phyloP scores from a whole-genome alignment of 1,139 yeast species.

The Yamadazyma atlantica region DNA sequence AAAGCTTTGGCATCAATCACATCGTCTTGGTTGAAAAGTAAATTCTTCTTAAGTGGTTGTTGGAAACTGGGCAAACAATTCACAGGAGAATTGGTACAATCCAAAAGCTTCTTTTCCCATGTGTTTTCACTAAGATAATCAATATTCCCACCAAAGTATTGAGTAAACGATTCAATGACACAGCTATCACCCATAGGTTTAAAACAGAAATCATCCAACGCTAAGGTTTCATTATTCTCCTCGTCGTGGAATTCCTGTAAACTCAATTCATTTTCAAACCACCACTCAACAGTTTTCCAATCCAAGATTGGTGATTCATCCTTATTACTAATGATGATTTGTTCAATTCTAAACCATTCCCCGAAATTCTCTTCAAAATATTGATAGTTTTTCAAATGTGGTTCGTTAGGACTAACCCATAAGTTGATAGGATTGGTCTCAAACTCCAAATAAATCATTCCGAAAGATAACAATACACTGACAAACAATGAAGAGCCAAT shows the following conservation, averaged over 20 bases:
- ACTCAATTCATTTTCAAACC: conserved; percentile 74
- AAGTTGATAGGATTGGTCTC: conserved; percentile 80
- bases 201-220: conserved; percentile 72
- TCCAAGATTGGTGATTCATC: conserved; percentile 54
- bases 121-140: conserved; percentile 43
- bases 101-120: conserved; percentile 56
- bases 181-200: conserved; percentile 79
- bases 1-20: conserved; percentile 67
- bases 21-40: conserved; percentile 57
- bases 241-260: conserved; percentile 30
- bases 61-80: conserved; percentile 88
- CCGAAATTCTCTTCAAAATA: conserved; percentile 83
- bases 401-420: conserved; percentile 88
- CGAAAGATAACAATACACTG: conserved; percentile 50
- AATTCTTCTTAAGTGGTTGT: conserved; percentile 76
- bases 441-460: conserved; percentile 52
- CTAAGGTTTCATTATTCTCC: conserved; percentile 18
- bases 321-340: conserved; percentile 71
- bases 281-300: conserved; percentile 78
- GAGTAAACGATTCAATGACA: conserved; percentile 87
- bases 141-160: conserved; percentile 74
- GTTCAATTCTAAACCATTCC: conserved; percentile 88
- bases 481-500: conserved; percentile 46
- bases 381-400: conserved; percentile 64
- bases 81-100: conserved; percentile 80